These are phyloP conservation scores for Carallia brachiata DNA, from an alignment of 345 rosid genomes.

Conservation along the genomic window DNA sequence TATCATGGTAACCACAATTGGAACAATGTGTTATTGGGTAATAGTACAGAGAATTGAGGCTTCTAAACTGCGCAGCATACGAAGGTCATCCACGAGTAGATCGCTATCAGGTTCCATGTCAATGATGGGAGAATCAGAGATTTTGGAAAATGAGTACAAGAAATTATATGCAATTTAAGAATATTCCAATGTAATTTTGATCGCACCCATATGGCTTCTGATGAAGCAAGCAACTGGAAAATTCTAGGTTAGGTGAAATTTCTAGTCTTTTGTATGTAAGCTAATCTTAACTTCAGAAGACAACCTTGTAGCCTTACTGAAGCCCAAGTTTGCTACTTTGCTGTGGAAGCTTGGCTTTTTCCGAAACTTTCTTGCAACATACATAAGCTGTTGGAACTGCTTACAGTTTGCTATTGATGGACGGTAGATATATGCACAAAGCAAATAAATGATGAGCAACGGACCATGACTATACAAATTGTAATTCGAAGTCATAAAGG, in stretches of 20 bases:
- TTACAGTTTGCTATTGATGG: too few relatives aligned
- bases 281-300: neutral
- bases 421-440: too few relatives aligned
- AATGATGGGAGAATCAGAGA: conserved; percentile 59
- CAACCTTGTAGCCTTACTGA: neutral
- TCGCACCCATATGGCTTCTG: neutral
- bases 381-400: too few relatives aligned
- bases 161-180: conserved; percentile 74
- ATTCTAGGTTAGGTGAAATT: neutral
- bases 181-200: neutral
- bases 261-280: neutral
- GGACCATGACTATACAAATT: too few relatives aligned
- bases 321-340: too few relatives aligned
- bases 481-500: too few relatives aligned
- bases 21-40: conserved; percentile 90
- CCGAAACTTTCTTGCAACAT: too few relatives aligned
- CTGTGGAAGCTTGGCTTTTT: too few relatives aligned
- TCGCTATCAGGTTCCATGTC: conserved; percentile 57
- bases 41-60: conserved; percentile 58
- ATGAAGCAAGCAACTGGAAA: neutral
- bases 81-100: conserved; percentile 44
- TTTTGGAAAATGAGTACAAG: conserved; percentile 48
- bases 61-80: conserved; percentile 41
- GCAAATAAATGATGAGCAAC: too few relatives aligned
- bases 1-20: conserved; percentile 79